Base-by-base conservation (phyloP, 805 yeast species). In the Saccharomycopsis fibuligera region DNA sequence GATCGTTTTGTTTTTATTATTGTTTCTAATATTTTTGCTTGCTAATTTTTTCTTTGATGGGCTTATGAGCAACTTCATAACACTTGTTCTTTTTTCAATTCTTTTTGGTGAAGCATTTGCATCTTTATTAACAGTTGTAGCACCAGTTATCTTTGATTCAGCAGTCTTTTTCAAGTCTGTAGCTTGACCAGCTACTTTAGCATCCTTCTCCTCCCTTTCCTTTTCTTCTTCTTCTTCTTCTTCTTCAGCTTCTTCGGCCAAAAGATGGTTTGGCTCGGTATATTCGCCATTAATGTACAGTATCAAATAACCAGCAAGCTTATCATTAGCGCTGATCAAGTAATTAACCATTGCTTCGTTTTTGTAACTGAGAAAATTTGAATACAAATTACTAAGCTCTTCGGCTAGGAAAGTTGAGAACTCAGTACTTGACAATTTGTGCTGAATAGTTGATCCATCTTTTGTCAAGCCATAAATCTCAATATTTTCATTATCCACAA, bases 341-440 rank as follows among this genome's bases (percentile, higher is more conserved):
- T 55, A 48, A 10, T 55, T 57, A 1, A 60, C 55, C 45, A 66
- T 53, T 2, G 44, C 50, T 3, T 60, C 57, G 51, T 73, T 72
- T 4, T 64, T 65, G 12, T 69, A 59, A 8, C 72, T 62, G 35
- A 68, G 49, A 27, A 59, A 62, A 21, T 63, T 56, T 0, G 67
- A 60, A 54, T 66, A 59, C 30, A 70, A 45, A 27, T 63, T 62
- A 9, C 72, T 62, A 3, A 74, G 51, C 47, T 73, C 72, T 14
- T 62, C 63, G 3, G 70, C 60, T 24, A 78, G 54, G 19, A 62
- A 57, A 1, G 57, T 57, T 3, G 72, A 60, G 16, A 77, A 61
- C 14, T 68, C 66, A 1, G 56, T 45, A 21, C 62, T 53, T 12
- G 58, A 51, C 9, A 73, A 63, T 5, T 58, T 56, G 30, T 58